phyloP scores from a whole-genome alignment of 179 eudicot genomes.

The Actinidia polygama region DNA sequence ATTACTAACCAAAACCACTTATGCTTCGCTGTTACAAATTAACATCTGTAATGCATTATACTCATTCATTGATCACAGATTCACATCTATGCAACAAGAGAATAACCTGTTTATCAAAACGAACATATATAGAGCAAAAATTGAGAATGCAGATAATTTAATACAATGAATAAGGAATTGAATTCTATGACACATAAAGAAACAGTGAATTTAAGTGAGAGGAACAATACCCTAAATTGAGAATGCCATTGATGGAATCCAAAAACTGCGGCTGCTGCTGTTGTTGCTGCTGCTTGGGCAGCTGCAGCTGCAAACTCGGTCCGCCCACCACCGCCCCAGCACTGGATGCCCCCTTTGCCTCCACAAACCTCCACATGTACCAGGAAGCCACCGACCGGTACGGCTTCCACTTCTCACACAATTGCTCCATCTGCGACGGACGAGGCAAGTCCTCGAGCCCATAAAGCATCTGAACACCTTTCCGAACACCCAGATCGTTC shows the following conservation, averaged over 20 bases:
- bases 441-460: slow-evolving; percentile 74
- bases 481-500: slow-evolving; percentile 77
- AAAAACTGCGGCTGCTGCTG: slow-evolving; percentile 41
- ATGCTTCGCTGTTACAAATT: not conserved
- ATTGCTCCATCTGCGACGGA: slow-evolving; percentile 88
- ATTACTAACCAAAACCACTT: not conserved
- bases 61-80: not conserved
- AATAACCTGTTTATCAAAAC: not conserved
- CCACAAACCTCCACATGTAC: slow-evolving; percentile 92
- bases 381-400: slow-evolving; percentile 88
- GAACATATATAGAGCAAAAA: not conserved
- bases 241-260: slow-evolving; percentile 48
- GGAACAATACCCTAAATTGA: slow-evolving; percentile 44
- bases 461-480: slow-evolving; percentile 75
- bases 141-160: not conserved
- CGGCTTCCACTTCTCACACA: slow-evolving; percentile 90
- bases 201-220: not conserved
- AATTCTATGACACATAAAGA: not conserved
- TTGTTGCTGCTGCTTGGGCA: slow-evolving; percentile 29
- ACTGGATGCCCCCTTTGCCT: slow-evolving; percentile 49
- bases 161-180: not conserved
- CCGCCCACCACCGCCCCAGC: slow-evolving; percentile 34
- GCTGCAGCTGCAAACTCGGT: slow-evolving; percentile 30
- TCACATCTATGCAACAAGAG: slow-evolving; percentile 2
- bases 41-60: not conserved